These are phyloP conservation scores for Phanerodontia chrysosporium DNA, from an alignment of 768 basidiomycete genomes.

Conservation along the genomic window DNA sequence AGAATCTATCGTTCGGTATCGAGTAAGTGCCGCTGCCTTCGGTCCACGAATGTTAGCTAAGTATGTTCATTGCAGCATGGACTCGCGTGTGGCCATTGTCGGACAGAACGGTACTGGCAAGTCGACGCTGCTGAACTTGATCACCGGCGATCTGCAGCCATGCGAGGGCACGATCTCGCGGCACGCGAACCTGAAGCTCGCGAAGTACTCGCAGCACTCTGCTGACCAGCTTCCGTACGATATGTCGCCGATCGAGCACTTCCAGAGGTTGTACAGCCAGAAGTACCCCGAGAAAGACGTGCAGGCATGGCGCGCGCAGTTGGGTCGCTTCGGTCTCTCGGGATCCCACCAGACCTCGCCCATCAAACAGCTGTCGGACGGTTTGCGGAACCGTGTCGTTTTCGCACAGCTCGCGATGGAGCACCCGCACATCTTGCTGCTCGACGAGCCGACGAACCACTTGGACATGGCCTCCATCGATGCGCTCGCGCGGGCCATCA, in stretches of 20 bases:
- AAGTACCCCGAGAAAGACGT: slow-evolving; percentile 95
- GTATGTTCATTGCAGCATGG: slow-evolving; percentile 66
- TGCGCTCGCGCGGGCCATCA: slow-evolving; percentile 91
- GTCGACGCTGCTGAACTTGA: slow-evolving; percentile 86
- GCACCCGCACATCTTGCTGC: slow-evolving; percentile 89
- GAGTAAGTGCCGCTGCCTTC: too few species aligned
- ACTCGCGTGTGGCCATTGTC: slow-evolving; percentile 91
- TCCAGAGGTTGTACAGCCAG: slow-evolving; percentile 70
- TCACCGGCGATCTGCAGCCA: slow-evolving; percentile 80
- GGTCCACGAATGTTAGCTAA: not conserved
- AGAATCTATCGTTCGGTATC: slow-evolving; percentile 92
- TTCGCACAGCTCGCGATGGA: slow-evolving; percentile 98
- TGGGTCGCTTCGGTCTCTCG: slow-evolving; percentile 93
- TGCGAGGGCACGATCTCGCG: slow-evolving; percentile 83
- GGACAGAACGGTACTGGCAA: slow-evolving; percentile 96
- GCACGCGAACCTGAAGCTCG: slow-evolving; percentile 87
- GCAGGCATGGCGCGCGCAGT: slow-evolving; percentile 89
- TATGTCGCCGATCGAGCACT: slow-evolving; percentile 86
- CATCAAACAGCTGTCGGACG: slow-evolving; percentile 93
- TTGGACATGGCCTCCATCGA: slow-evolving; percentile 98
- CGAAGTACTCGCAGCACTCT: slow-evolving; percentile 98
- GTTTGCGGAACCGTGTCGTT: slow-evolving; percentile 94
- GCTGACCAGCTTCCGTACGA: slow-evolving; percentile 98
- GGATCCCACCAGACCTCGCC: slow-evolving; percentile 92
- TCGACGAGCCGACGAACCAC: slow-evolving; percentile 96